These are phyloP conservation scores for Lycium ferocissimum DNA, from an alignment of 257 asterid genomes.

Conservation along the genomic window DNA sequence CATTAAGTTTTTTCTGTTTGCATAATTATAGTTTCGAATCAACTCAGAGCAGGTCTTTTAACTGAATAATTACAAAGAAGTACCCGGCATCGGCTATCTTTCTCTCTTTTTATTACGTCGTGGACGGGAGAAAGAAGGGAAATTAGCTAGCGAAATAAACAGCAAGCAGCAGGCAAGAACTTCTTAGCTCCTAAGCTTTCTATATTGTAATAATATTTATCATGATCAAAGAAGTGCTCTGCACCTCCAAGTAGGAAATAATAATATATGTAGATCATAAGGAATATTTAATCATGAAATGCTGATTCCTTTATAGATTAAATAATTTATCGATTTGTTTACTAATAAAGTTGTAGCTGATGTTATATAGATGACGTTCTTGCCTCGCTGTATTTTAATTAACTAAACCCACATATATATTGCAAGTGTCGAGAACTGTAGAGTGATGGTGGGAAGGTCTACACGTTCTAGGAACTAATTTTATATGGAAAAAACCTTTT, in stretches of 20 bases:
- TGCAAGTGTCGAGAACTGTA: neutral
- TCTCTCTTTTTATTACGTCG: no score
- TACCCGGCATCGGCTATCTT: no score
- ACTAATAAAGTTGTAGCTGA: neutral
- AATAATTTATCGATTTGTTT: neutral
- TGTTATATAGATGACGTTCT: conserved; percentile 17
- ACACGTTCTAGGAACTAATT: conserved; percentile 16
- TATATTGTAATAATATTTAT: no score
- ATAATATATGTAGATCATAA: neutral
- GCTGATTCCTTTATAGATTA: neutral
- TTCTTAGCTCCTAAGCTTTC: no score
- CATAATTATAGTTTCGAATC: no score
- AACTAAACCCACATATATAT: neutral
- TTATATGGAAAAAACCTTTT: neutral
- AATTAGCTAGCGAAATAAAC: no score
- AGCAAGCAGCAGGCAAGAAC: no score
- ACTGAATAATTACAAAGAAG: no score
- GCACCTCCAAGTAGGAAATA: conserved; percentile 23
- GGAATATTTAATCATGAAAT: neutral
- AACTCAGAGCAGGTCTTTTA: no score
- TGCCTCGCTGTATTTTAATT: neutral
- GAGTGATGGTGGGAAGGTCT: conserved; percentile 29
- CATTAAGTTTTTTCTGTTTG: no score
- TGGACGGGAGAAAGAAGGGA: no score
- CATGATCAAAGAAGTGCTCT: conserved; percentile 22